A percentile compares a stretch with the other conserved stretches of the same genome.
phyloP scores from a whole-genome alignment of 2,329 filamentous ascomycete genomes.

The Colletotrichum coccodes region DNA sequence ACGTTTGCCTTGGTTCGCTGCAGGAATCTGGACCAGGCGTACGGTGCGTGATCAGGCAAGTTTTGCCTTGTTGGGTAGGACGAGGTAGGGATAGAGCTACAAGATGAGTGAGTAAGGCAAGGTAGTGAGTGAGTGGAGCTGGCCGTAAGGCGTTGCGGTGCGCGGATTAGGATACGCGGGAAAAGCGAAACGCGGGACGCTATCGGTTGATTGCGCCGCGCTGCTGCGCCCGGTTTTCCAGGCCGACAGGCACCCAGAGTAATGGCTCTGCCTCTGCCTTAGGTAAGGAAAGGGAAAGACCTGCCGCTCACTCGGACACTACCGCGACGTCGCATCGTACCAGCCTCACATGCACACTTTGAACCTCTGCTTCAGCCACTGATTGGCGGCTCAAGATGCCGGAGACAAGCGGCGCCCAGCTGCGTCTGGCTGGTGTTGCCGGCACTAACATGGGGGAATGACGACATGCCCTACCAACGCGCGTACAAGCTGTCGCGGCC shows the following conservation, averaged over 20 bases:
- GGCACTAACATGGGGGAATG: slow-evolving; percentile 5
- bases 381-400: slow-evolving; percentile 1
- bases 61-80: slow-evolving; percentile 1
- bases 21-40: slow-evolving; percentile 3
- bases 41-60: slow-evolving; percentile 14
- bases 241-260: slow-evolving; percentile 1
- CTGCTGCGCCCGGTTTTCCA: slow-evolving; percentile 28
- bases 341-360: background rate
- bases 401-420: background rate
- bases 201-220: background rate
- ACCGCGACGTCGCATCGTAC: background rate
- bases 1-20: slow-evolving; percentile 7
- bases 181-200: background rate
- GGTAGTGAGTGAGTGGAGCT: background rate
- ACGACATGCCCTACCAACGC: slow-evolving; percentile 11
- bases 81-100: slow-evolving; percentile 7
- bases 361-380: background rate
- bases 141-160: background rate
- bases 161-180: slow-evolving; percentile 17
- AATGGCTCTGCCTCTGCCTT: background rate
- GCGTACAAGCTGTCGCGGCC: slow-evolving; percentile 8
- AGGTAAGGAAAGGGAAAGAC: background rate
- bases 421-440: background rate
- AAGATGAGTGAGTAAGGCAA: background rate
- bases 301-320: background rate